These are phyloP conservation scores for Vitis hybrid DNA, from an alignment of 177 flowering plant species.

Conservation along the genomic window DNA sequence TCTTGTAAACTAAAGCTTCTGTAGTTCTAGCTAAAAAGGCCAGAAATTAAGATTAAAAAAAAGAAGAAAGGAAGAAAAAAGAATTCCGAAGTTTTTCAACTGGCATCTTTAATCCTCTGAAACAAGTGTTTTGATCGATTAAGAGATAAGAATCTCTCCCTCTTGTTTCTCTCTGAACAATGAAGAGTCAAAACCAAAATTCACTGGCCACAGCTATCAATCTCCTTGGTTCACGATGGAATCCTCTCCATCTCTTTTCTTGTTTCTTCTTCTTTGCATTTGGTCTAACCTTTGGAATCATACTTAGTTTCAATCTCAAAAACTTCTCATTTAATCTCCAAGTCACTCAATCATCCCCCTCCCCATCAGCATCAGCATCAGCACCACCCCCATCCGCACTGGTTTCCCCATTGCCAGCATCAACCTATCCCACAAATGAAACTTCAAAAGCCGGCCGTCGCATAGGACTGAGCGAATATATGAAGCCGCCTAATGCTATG, in stretches of 20 bases:
- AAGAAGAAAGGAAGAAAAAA: too few relatives aligned
- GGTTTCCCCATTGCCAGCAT: too few relatives aligned
- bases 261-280: constrained; percentile 35
- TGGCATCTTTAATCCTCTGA: too few relatives aligned
- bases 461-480: constrained; percentile 27
- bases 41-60: too few relatives aligned
- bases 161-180: constrained; percentile 9
- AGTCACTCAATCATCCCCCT: constrained; percentile 27
- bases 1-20: too few relatives aligned
- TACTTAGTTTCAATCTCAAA: constrained; percentile 37
- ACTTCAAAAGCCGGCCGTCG: neutral
- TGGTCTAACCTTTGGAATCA: constrained; percentile 44
- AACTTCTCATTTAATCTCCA: constrained; percentile 31
- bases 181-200: constrained; percentile 31
- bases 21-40: too few relatives aligned
- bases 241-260: constrained; percentile 31
- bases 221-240: constrained; percentile 29
- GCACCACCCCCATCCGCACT: neutral
- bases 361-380: constrained; percentile 10
- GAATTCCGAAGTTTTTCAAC: neutral
- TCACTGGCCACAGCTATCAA: constrained; percentile 8
- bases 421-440: too few relatives aligned
- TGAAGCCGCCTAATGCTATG: constrained; percentile 29
- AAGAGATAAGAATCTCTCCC: too few relatives aligned
- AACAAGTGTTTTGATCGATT: too few relatives aligned